phyloP scores from a whole-genome alignment of 164 flowering plant species.

The Annona cherimola region DNA sequence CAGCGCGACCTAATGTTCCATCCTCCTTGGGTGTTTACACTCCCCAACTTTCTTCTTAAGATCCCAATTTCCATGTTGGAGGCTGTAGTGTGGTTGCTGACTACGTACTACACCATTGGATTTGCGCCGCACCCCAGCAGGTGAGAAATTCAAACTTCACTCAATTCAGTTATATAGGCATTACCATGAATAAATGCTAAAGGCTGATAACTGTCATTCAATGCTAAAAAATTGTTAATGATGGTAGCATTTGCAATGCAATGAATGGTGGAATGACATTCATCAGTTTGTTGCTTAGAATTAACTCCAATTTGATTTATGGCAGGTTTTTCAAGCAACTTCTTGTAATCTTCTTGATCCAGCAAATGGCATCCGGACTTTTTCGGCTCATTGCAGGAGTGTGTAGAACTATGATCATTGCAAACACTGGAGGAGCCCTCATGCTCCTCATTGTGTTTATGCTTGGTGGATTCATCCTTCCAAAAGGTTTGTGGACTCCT shows the following conservation, averaged over 20 bases:
- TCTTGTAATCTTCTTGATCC: slow-evolving; percentile 52
- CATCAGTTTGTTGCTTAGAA: neutral
- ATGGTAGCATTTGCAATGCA: neutral
- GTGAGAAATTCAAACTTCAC: slow-evolving; percentile 22
- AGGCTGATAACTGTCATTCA: neutral
- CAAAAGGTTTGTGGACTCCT: slow-evolving; percentile 36
- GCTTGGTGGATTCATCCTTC: slow-evolving; percentile 88
- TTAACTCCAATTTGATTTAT: neutral
- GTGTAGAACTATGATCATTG: slow-evolving; percentile 59
- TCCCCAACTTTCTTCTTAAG: slow-evolving; percentile 63
- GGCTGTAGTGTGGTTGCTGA: slow-evolving; percentile 55
- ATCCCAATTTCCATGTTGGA: slow-evolving; percentile 75
- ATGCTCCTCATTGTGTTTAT: slow-evolving; percentile 53
- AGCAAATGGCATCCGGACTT: slow-evolving; percentile 81
- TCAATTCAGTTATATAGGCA: neutral
- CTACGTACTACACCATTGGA: slow-evolving; percentile 78
- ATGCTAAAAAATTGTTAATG: no score
- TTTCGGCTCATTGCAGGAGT: slow-evolving; percentile 68
- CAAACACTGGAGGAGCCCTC: slow-evolving; percentile 70
- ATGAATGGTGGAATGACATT: neutral
- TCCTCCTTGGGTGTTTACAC: slow-evolving; percentile 82
- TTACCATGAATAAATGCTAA: neutral
- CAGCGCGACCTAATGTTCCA: slow-evolving; percentile 83
- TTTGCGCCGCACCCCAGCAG: slow-evolving; percentile 91
- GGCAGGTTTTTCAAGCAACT: slow-evolving; percentile 88